These are phyloP conservation scores for Poteriospumella lacustris DNA, from an alignment of 108 stramenopile genomes.

Conservation along the genomic window DNA sequence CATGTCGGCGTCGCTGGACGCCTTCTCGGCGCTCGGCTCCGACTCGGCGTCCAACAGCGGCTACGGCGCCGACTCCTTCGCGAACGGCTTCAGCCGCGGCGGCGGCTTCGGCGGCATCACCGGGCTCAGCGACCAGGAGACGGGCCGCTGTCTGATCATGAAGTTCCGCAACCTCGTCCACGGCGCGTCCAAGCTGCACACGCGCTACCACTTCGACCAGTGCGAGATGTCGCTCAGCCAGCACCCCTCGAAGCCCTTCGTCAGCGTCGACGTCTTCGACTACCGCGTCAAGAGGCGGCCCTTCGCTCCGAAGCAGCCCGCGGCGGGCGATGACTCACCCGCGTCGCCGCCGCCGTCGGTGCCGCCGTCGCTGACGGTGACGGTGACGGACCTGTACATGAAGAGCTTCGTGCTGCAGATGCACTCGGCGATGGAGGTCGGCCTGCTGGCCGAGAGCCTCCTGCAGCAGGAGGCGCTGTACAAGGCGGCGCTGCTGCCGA, in stretches of 20 bases:
- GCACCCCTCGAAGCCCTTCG: too few relatives aligned
- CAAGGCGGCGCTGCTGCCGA: background rate
- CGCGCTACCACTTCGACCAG: too few relatives aligned
- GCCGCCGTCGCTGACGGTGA: background rate
- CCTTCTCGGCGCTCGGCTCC: background rate
- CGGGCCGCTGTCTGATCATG: too few relatives aligned
- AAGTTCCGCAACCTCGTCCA: too few relatives aligned
- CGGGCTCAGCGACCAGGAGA: too few relatives aligned
- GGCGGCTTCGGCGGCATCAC: too few relatives aligned
- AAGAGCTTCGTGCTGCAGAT: background rate
- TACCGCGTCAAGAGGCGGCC: background rate
- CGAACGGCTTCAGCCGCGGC: background rate
- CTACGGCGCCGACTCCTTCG: background rate
- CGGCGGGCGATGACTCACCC: background rate
- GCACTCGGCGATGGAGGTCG: background rate
- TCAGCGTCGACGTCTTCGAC: background rate
- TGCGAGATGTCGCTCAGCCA: too few relatives aligned
- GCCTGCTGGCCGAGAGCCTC: background rate
- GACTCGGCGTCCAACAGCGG: background rate
- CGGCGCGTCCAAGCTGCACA: too few relatives aligned
- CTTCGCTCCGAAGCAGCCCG: background rate
- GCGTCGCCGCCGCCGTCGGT: background rate
- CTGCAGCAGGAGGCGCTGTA: background rate
- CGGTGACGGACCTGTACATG: background rate
- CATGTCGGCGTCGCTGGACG: background rate